Conservation (phyloP, 345 rosid genomes). For the Populus simonii region DNA sequence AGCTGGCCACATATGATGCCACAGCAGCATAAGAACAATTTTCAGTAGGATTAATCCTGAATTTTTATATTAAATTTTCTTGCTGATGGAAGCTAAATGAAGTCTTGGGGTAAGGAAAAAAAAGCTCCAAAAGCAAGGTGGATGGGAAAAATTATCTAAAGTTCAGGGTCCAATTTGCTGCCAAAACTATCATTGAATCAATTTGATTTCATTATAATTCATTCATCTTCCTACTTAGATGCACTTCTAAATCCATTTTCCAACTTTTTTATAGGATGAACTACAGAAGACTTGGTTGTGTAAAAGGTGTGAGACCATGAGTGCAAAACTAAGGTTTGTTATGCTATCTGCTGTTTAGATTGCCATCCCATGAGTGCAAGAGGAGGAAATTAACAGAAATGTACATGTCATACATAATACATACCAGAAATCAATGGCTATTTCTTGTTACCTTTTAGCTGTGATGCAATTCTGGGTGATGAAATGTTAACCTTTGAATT, state of each 20-base stretch:
- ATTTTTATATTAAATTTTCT: too few relatives aligned
- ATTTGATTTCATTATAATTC: too few relatives aligned
- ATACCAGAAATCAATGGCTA: background rate
- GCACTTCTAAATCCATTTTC: constrained; percentile 4
- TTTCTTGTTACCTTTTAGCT: background rate
- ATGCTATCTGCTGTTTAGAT: constrained; percentile 3
- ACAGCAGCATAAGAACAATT: too few relatives aligned
- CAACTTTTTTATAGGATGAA: constrained; percentile 56
- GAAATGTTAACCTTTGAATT: background rate
- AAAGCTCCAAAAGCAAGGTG: too few relatives aligned
- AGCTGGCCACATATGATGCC: too few relatives aligned
- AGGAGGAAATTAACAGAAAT: background rate
- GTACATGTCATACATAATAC: background rate
- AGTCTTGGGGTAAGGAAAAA: too few relatives aligned
- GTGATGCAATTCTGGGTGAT: background rate
- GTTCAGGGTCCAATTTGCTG: too few relatives aligned
- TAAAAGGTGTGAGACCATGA: constrained; percentile 97
- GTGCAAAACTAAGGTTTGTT: constrained; percentile 81
- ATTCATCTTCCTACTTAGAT: background rate
- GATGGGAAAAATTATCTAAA: too few relatives aligned
- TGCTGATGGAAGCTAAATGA: too few relatives aligned
- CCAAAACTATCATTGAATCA: too few relatives aligned
- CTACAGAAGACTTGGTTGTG: constrained; percentile 90
- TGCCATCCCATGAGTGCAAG: background rate
- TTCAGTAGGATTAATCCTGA: too few relatives aligned